Conservation (phyloP, 768 basidiomycete genomes). For the Crepidotus variabilis region DNA sequence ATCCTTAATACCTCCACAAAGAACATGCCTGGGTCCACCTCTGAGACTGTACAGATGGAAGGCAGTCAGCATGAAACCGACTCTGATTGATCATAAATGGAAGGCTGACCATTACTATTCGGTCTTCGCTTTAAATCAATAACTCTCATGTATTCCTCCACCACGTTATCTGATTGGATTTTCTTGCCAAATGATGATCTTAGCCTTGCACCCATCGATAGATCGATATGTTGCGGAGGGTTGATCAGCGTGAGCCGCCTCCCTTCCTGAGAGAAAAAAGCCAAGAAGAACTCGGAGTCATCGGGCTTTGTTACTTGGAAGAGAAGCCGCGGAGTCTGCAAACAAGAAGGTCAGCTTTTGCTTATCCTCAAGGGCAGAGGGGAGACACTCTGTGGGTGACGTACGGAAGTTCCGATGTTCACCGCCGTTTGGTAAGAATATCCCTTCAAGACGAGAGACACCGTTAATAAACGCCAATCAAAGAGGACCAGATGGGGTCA, state of each 20-base stretch:
- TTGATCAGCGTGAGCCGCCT: constrained; percentile 48
- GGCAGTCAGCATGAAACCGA: constrained; percentile 1
- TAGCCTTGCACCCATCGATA: constrained; percentile 35
- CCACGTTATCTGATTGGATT: constrained; percentile 33
- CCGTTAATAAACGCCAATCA: constrained; percentile 1
- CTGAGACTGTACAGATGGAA: constrained; percentile 25
- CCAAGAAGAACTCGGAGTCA: constrained; percentile 58
- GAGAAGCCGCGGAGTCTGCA: constrained; percentile 60
- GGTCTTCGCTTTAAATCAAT: constrained; percentile 50
- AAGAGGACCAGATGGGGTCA: not conserved
- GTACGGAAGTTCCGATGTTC: constrained; percentile 51
- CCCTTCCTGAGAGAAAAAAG: constrained; percentile 59
- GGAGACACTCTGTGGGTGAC: constrained; percentile 9
- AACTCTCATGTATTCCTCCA: constrained; percentile 48
- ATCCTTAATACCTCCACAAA: constrained; percentile 61
- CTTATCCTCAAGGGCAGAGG: constrained; percentile 2
- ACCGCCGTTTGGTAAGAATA: constrained; percentile 67
- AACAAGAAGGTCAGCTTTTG: constrained; percentile 8
- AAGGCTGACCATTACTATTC: constrained; percentile 15
- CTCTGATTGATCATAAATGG: not conserved
- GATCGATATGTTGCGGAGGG: constrained; percentile 39
- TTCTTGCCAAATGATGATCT: constrained; percentile 32
- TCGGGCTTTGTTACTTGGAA: constrained; percentile 56
- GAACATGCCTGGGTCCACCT: constrained; percentile 51
- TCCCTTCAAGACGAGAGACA: constrained; percentile 41